Conservation (phyloP, 768 basidiomycete species). For the Tephrocybe sp. region DNA sequence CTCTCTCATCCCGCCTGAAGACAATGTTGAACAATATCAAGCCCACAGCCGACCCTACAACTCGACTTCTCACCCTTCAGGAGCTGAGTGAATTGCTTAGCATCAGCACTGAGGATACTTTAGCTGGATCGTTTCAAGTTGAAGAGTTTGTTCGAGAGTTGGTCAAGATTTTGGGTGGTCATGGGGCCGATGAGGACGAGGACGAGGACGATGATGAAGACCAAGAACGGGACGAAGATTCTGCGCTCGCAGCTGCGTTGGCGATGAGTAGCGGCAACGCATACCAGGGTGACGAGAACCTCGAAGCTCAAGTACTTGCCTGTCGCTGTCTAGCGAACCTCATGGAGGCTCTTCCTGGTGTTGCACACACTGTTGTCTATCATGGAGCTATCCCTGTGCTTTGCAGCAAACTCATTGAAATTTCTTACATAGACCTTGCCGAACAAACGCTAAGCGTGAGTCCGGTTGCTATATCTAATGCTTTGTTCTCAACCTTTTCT, state of each 20-base stretch:
- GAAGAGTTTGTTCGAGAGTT: slow-evolving; percentile 91
- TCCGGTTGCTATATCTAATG: slow-evolving; percentile 22
- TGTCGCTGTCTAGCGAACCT: slow-evolving; percentile 96
- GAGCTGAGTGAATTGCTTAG: slow-evolving; percentile 93
- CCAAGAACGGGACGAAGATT: slow-evolving; percentile 74
- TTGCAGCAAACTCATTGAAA: slow-evolving; percentile 96
- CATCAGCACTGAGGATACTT: slow-evolving; percentile 95
- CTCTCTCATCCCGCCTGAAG: slow-evolving; percentile 84
- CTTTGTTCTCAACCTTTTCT: slow-evolving; percentile 11
- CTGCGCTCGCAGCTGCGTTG: slow-evolving; percentile 82
- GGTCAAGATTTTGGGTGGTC: slow-evolving; percentile 85
- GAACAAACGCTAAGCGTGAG: slow-evolving; percentile 97
- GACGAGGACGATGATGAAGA: slow-evolving; percentile 69
- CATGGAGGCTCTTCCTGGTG: slow-evolving; percentile 98
- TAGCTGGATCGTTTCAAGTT: slow-evolving; percentile 94
- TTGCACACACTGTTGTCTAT: slow-evolving; percentile 96
- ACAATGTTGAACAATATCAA: slow-evolving; percentile 89
- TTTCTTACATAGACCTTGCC: slow-evolving; percentile 96
- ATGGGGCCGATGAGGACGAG: slow-evolving; percentile 70
- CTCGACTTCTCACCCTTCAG: slow-evolving; percentile 85
- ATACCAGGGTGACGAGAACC: slow-evolving; percentile 79
- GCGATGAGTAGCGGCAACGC: slow-evolving; percentile 73
- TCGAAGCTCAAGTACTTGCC: slow-evolving; percentile 93
- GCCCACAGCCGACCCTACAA: slow-evolving; percentile 77
- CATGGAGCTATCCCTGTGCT: slow-evolving; percentile 98